Conservation (phyloP, 345 rosid genomes). For the Moricandia arvensis region DNA sequence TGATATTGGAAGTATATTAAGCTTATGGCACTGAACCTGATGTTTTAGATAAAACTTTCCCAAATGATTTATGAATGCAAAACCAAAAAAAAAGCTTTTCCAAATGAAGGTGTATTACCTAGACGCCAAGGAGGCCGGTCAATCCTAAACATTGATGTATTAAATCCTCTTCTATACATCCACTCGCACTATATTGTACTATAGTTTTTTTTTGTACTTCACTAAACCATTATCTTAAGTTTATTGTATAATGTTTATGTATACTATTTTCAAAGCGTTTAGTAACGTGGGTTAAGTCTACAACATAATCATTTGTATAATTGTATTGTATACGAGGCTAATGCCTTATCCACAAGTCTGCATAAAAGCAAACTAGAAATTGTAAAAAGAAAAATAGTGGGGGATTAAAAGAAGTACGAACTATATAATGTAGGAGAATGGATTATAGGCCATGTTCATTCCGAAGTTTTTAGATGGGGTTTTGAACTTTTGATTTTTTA, state of each 20-base stretch:
- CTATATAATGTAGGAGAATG: too few species aligned
- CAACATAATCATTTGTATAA: neutral
- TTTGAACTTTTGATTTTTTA: too few species aligned
- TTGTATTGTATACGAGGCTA: neutral
- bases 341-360: conserved; percentile 16
- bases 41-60: neutral
- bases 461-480: too few species aligned
- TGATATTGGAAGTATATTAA: too few species aligned
- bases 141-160: neutral
- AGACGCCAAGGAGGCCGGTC: too few species aligned
- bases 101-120: neutral
- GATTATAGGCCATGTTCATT: too few species aligned
- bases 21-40: neutral
- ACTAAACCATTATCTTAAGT: too few species aligned
- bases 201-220: neutral
- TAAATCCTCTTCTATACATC: neutral
- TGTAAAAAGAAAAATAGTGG: neutral
- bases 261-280: neutral
- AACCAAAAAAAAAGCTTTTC: too few species aligned
- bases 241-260: too few species aligned
- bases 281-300: neutral
- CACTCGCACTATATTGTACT: neutral
- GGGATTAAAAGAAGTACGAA: neutral
- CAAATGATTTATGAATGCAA: neutral
- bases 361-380: conserved; percentile 14